Base-by-base conservation (phyloP, 257 asterid species). In the Dorcoceras hygrometricum region DNA sequence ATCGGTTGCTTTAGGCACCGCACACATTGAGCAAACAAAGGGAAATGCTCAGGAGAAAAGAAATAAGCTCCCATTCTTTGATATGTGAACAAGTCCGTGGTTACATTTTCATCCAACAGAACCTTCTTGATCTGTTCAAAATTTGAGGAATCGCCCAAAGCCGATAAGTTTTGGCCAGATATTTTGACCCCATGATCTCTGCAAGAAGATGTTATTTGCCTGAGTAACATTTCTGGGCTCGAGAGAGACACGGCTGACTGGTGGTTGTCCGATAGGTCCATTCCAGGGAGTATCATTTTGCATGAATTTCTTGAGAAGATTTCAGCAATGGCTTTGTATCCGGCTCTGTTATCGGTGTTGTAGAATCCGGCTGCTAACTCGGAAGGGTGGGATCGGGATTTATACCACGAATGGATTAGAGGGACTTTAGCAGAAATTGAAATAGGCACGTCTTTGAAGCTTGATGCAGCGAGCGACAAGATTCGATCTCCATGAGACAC, bases 61-160 rank as follows among this genome's bases (percentile, higher is more conserved):
- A 92, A 92, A 43, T 87, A 59, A 29, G 89, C 97, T 20, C 98
- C 98, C 96, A 92, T 92, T 63, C 98, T 83, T 39, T 89, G 97
- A 72, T 89, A 89, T 4, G 77, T 84, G 58, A 92, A 92, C 79
- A 76, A 20, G 20, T 72, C 79, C 39, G 79, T 75, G 23, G 60
- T 77, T 55, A 71, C 76, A 39, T 79, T 82, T 64, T 75, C 88
- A 2, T 79, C 81, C 61, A 5, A 24, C 80, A 88, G 63, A 23
- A 73, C 76, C 68, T 79, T 77, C 59, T 72, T 84, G 16, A 91
- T 85, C 80, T 74, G 82, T 62, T 84, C 87, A 1, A 91, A 82
- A 57, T 79, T 85, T 57, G 56, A 61, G 7, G 77, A 16, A 58
- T 64, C 68, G 16, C 82, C 85, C 4, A 82, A 77, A 62, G 69